Evolutionary conservation across 2,329 filamentous ascomycete genomes (phyloP), one percentile per base, ranked within the genome.

Genomic region (Ophiosphaerella narmari): DNA sequence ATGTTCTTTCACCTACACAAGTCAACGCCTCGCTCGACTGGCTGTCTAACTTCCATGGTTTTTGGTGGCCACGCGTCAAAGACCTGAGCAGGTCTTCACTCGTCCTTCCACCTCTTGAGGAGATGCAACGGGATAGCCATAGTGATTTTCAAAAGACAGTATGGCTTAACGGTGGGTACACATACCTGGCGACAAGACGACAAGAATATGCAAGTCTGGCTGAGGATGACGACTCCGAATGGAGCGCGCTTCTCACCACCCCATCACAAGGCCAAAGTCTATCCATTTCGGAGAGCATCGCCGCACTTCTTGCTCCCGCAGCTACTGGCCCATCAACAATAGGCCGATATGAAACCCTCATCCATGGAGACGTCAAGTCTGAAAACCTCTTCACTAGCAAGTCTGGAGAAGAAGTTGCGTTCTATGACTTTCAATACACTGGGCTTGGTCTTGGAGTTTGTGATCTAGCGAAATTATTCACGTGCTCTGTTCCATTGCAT

Each of bases 361-460:
- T 89, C 7, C 86, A 89, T 59, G 86, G 86, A 7, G 86, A 89
- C 48, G 85, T 88, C 43, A 89, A 89, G 66, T 86, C 82, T 0
- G 85, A 88, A 57, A 89, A 89, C 50, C 76, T 88, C 6, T 87
- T 87, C 60, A 83, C 82, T 0, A 83, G 74, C 0, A 49, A 62
- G 0, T 56, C 65, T 0, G 83, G 82, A 1, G 69, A 80, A 2
- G 51, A 73, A 3, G 83, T 85, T 1, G 85, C 83, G 0, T 86
- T 89, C 55, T 88, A 85, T 60, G 86, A 89, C 63, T 89, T 89
- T 48, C 86, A 89, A 58, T 89, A 89, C 57, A 79, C 82, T 0
- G 86, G 86, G 0, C 68, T 87, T 0, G 86, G 86, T 0, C 65
- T 88, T 0, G 86, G 86, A 0, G 85, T 84, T 0, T 86, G 85